These are phyloP conservation scores for Ophiostoma ulmi DNA, from an alignment of 2,329 filamentous ascomycete species.

Conservation along the genomic window DNA sequence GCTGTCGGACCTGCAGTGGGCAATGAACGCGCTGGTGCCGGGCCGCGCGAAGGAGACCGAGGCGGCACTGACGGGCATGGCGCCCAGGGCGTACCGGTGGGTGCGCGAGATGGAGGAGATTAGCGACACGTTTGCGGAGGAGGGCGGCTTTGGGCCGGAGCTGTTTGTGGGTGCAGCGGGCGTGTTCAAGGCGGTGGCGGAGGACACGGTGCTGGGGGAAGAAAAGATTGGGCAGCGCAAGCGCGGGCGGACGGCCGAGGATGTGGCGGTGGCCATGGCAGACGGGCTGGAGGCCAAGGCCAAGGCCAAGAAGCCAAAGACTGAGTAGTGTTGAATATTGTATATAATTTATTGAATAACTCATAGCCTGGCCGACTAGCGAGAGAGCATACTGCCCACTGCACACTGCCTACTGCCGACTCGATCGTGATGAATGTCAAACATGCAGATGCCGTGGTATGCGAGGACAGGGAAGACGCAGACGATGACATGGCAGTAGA, in stretches of 20 bases:
- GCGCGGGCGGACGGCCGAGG: constrained; percentile 50
- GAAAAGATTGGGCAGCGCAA: constrained; percentile 54
- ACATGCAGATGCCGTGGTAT: constrained; percentile 1
- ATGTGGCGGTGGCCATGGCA: constrained; percentile 28
- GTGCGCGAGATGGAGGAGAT: constrained; percentile 75
- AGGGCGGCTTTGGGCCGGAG: constrained; percentile 55
- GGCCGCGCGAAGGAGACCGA: constrained; percentile 43
- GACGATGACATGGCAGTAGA: too few relatives aligned
- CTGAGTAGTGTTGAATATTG: too few relatives aligned
- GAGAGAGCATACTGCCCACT: not conserved
- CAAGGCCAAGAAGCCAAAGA: constrained; percentile 22
- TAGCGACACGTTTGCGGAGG: constrained; percentile 58
- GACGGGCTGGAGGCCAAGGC: constrained; percentile 28
- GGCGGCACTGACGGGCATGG: constrained; percentile 47
- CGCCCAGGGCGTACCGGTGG: constrained; percentile 73
- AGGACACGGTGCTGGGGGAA: constrained; percentile 54
- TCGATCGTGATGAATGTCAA: not conserved
- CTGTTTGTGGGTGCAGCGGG: constrained; percentile 57
- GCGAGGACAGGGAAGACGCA: not conserved
- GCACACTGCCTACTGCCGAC: too few relatives aligned
- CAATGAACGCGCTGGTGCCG: constrained; percentile 50
- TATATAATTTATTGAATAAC: too few relatives aligned
- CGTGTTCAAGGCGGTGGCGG: constrained; percentile 57
- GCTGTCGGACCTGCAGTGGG: constrained; percentile 51
- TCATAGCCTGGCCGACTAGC: not conserved